These are phyloP conservation scores for Cystobasidiopsis lactophilus DNA, from an alignment of 768 basidiomycete genomes.

Conservation along the genomic window DNA sequence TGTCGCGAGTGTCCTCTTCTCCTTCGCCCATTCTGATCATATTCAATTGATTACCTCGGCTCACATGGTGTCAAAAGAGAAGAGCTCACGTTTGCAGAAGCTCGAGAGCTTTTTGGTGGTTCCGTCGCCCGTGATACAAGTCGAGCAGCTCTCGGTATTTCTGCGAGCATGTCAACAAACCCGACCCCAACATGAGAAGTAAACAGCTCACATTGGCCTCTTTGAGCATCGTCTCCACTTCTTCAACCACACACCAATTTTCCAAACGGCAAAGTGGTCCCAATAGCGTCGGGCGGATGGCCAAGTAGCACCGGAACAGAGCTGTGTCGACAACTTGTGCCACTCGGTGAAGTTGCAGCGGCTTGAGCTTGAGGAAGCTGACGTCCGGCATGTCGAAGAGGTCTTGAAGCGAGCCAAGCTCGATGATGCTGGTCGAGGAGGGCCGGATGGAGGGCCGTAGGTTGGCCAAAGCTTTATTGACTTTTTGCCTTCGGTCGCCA, in stretches of 20 bases:
- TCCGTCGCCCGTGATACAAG: conserved; percentile 80
- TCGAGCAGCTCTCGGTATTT: conserved; percentile 79
- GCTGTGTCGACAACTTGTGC: conserved; percentile 92
- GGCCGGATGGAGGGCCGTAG: conserved; percentile 51
- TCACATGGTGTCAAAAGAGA: background rate
- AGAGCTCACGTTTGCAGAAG: conserved; percentile 56
- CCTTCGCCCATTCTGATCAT: conserved; percentile 48
- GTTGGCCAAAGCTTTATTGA: conserved; percentile 48
- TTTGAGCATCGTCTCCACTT: conserved; percentile 69
- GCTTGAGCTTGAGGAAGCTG: conserved; percentile 45
- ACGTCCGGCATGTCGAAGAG: conserved; percentile 57
- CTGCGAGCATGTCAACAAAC: conserved; percentile 27
- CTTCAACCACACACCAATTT: conserved; percentile 93
- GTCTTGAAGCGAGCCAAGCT: conserved; percentile 32
- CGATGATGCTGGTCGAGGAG: conserved; percentile 29
- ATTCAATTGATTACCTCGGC: background rate
- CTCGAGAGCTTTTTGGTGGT: conserved; percentile 70
- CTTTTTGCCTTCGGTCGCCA: conserved; percentile 68
- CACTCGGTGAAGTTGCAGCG: conserved; percentile 64
- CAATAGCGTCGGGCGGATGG: conserved; percentile 52
- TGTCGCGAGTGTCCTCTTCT: conserved; percentile 53
- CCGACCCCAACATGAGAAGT: background rate
- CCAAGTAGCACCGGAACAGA: conserved; percentile 73
- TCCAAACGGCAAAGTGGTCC: conserved; percentile 70
- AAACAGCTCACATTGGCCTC: conserved; percentile 41